Evolutionary conservation across 768 basidiomycete species (phyloP).

Genomic region (Hygrophoropsis aurantiaca): DNA sequence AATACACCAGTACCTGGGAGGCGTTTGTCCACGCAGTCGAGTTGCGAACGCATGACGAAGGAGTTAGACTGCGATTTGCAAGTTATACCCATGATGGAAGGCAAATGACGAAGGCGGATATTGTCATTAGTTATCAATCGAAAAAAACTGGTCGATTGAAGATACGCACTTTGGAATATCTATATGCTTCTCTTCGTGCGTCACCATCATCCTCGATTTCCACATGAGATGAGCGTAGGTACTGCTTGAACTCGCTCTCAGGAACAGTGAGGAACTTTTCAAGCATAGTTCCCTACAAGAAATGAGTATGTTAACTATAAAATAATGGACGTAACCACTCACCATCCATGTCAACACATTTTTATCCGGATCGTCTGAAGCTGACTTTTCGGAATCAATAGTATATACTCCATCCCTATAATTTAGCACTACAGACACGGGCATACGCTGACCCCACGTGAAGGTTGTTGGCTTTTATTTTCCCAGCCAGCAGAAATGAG

Average conservation of each 20-base stretch:
- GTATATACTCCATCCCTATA: slow-evolving; percentile 67
- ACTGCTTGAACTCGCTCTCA: slow-evolving; percentile 58
- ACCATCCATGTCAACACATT: slow-evolving; percentile 81
- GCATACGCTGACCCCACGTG: slow-evolving; percentile 77
- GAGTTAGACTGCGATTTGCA: slow-evolving; percentile 31
- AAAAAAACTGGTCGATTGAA: not conserved
- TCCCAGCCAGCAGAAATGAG: slow-evolving; percentile 2
- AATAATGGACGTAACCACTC: slow-evolving; percentile 13
- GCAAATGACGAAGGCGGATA: too few relatives aligned
- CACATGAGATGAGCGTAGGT: slow-evolving; percentile 39
- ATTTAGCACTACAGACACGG: slow-evolving; percentile 66
- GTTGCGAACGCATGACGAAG: slow-evolving; percentile 92
- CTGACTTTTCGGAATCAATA: slow-evolving; percentile 54
- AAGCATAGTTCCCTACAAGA: slow-evolving; percentile 73
- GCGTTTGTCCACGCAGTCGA: slow-evolving; percentile 80
- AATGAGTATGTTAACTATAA: too few relatives aligned
- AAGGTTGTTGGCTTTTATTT: slow-evolving; percentile 54
- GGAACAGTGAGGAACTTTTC: slow-evolving; percentile 84
- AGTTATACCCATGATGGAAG: too few relatives aligned
- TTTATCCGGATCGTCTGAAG: slow-evolving; percentile 46
- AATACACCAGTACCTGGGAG: slow-evolving; percentile 91
- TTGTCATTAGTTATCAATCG: slow-evolving; percentile 4
- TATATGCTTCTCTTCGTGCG: slow-evolving; percentile 69
- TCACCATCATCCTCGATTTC: slow-evolving; percentile 27
- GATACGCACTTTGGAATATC: slow-evolving; percentile 72